A percentile compares a stretch with the other conserved stretches of the same genome.
These are phyloP conservation scores for Lentinula raphanica DNA, from an alignment of 768 basidiomycete species.

Conservation along the genomic window DNA sequence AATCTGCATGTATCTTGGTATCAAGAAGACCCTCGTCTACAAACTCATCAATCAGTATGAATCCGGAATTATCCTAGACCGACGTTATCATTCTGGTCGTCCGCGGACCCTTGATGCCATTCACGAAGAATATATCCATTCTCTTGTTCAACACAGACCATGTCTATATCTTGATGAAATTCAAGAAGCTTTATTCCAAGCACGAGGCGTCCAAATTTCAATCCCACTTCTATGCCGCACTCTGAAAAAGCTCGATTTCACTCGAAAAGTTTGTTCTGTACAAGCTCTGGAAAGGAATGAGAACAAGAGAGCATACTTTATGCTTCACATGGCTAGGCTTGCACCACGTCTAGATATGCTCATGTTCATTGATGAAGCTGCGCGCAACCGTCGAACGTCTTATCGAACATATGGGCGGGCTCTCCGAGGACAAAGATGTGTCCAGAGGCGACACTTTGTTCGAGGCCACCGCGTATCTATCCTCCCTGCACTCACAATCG, in stretches of 20 bases:
- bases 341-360: background rate
- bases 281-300: background rate
- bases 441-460: background rate
- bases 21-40: too few species aligned
- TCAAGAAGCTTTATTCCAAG: too few species aligned
- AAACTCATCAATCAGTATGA: too few species aligned
- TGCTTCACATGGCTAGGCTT: background rate
- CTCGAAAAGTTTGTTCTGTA: background rate
- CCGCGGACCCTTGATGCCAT: too few species aligned
- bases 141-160: too few species aligned
- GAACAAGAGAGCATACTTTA: background rate
- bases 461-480: background rate
- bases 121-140: too few species aligned
- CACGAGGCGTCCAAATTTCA: too few species aligned
- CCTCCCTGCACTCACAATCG: constrained; percentile 15
- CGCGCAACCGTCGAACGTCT: background rate
- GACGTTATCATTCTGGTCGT: too few species aligned
- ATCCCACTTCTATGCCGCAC: too few species aligned
- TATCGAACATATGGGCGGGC: constrained; percentile 7
- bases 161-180: too few species aligned
- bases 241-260: background rate
- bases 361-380: constrained; percentile 1
- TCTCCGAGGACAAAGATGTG: background rate
- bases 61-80: too few species aligned
- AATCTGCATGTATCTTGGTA: too few species aligned